phyloP scores from a whole-genome alignment of 805 yeast genomes.

The Schwanniomyces pseudopolymorphus region DNA sequence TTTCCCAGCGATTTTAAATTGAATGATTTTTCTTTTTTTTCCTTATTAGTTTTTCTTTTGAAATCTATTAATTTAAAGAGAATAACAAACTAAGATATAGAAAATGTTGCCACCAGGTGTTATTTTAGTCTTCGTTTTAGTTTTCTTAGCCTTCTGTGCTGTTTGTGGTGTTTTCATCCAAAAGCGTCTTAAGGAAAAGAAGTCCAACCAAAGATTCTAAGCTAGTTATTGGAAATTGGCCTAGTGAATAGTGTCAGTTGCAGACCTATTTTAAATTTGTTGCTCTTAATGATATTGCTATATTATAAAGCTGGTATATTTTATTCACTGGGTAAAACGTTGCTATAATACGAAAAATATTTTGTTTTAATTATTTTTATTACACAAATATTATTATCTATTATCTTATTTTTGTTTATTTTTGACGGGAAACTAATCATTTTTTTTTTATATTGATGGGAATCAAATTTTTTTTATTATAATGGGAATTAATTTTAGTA shows the following conservation, averaged over 20 bases:
- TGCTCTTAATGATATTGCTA: neutral
- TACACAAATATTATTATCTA: slow-evolving; percentile 13
- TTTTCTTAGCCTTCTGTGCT: slow-evolving; percentile 47
- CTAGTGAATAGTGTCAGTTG: neutral
- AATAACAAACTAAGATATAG: slow-evolving; percentile 14
- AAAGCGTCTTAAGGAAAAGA: slow-evolving; percentile 44
- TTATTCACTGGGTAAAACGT: neutral
- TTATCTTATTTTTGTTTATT: slow-evolving; percentile 8
- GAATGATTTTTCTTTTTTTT: neutral
- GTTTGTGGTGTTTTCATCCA: slow-evolving; percentile 35
- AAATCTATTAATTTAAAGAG: slow-evolving; percentile 7
- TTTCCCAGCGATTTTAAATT: neutral
- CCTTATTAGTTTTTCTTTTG: slow-evolving; percentile 7
- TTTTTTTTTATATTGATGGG: slow-evolving; percentile 14
- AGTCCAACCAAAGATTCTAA: slow-evolving; percentile 43
- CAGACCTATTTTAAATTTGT: too few species aligned
- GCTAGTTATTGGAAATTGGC: neutral
- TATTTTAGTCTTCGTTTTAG: slow-evolving; percentile 62
- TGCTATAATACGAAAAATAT: slow-evolving; percentile 11
- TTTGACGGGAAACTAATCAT: slow-evolving; percentile 5
- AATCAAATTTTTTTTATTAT: slow-evolving; percentile 10
- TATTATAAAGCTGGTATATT: neutral
- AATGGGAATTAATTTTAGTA: slow-evolving; percentile 6
- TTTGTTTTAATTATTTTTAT: slow-evolving; percentile 5
- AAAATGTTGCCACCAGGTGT: slow-evolving; percentile 72